Conservation (phyloP, 2,329 filamentous ascomycete genomes). For the Pyricularia sp. region DNA sequence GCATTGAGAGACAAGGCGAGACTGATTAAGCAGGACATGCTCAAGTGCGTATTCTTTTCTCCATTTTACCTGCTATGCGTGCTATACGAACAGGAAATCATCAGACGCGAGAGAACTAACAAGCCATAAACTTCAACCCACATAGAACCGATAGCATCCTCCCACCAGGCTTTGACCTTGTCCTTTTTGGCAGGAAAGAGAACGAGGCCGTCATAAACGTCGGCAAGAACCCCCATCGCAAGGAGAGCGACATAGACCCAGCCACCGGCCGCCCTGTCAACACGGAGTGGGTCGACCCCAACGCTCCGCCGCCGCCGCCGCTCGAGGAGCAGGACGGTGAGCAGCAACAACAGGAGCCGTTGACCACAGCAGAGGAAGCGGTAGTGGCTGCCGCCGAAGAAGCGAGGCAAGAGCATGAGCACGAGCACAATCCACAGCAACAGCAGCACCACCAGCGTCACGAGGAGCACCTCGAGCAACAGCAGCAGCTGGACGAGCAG, state of each 20-base stretch:
- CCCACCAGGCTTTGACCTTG: constrained; percentile 38
- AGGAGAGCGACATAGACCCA: constrained; percentile 33
- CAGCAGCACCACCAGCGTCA: background rate
- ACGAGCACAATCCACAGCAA: background rate
- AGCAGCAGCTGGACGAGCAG: background rate
- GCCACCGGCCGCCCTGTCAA: background rate
- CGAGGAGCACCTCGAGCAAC: too few species aligned
- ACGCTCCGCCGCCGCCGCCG: background rate
- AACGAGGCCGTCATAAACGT: constrained; percentile 24
- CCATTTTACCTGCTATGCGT: background rate
- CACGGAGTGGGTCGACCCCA: background rate
- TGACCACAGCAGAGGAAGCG: background rate
- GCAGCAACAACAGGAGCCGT: background rate
- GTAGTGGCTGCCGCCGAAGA: background rate
- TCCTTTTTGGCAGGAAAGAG: constrained; percentile 42
- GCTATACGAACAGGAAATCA: background rate
- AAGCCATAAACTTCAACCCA: background rate
- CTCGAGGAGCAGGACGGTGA: background rate
- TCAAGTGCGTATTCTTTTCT: constrained; percentile 26
- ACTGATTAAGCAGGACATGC: constrained; percentile 42
- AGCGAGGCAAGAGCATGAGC: background rate
- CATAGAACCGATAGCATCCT: constrained; percentile 30
- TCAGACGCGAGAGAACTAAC: background rate
- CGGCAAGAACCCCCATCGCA: constrained; percentile 40
- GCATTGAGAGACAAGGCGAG: constrained; percentile 50